Conservation (phyloP, 345 rosid species). For the Lepidium aucheri region DNA sequence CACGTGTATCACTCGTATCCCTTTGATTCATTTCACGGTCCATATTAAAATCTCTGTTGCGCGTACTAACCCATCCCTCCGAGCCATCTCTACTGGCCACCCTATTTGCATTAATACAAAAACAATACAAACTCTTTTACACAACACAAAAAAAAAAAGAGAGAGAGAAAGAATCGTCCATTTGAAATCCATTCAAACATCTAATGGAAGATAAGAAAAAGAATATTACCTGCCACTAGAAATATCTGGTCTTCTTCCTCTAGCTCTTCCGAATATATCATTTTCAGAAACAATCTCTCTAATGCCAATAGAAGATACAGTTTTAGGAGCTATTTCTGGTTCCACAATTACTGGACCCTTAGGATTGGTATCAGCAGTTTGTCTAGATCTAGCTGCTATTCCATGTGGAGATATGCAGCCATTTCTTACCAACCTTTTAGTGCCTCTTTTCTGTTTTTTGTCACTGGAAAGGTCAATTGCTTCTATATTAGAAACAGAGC, state of each 20-base stretch:
- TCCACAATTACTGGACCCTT: constrained; percentile 6
- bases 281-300: constrained; percentile 44
- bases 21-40: constrained; percentile 19
- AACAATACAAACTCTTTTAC: constrained; percentile 13
- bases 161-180: not conserved
- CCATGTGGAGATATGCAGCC: constrained; percentile 81
- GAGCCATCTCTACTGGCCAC: constrained; percentile 21
- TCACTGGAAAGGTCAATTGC: constrained; percentile 32
- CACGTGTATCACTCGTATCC: constrained; percentile 17
- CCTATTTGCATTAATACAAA: constrained; percentile 23
- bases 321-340: constrained; percentile 19
- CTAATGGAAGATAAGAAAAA: not conserved
- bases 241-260: constrained; percentile 40
- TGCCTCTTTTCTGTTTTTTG: constrained; percentile 29
- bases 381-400: constrained; percentile 46
- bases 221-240: constrained; percentile 45
- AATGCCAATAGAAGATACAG: constrained; percentile 28
- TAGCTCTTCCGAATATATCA: constrained; percentile 24
- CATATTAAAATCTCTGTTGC: constrained; percentile 18
- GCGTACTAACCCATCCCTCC: constrained; percentile 61
- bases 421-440: constrained; percentile 69
- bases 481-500: constrained; percentile 34
- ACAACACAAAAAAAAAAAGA: constrained; percentile 13
- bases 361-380: constrained; percentile 28
- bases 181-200: not conserved